Conservation (phyloP, 2,329 filamentous ascomycete genomes). For the Claviceps cyperi region DNA sequence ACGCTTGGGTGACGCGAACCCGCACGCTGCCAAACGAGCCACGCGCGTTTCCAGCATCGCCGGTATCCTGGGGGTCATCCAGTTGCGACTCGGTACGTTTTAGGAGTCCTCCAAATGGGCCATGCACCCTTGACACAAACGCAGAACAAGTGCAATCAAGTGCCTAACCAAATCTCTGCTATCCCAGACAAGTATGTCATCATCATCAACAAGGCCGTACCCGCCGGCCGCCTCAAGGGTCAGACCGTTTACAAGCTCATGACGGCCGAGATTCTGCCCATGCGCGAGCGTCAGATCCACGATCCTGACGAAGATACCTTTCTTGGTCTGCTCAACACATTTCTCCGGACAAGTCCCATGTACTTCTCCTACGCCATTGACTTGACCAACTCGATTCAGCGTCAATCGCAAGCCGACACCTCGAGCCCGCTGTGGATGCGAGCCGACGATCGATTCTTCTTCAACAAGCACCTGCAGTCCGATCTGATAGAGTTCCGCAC, state of each 20-base stretch:
- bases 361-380: constrained; percentile 98
- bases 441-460: constrained; percentile 96
- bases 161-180: not conserved
- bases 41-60: constrained; percentile 76
- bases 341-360: constrained; percentile 75
- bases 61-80: constrained; percentile 87
- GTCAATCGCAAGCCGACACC: constrained; percentile 64
- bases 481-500: constrained; percentile 83
- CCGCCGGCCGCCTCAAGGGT: constrained; percentile 80
- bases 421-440: constrained; percentile 73
- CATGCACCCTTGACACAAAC: not conserved
- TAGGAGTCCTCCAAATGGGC: not conserved
- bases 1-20: constrained; percentile 64
- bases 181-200: constrained; percentile 79
- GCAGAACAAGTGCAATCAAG: not conserved
- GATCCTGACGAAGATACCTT: constrained; percentile 93
- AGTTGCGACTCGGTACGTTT: constrained; percentile 69
- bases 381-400: constrained; percentile 91
- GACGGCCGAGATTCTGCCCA: constrained; percentile 80
- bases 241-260: constrained; percentile 93
- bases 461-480: constrained; percentile 86
- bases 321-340: constrained; percentile 62
- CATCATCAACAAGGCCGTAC: constrained; percentile 85
- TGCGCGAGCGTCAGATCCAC: constrained; percentile 81
- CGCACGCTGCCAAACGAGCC: constrained; percentile 58